Evolutionary conservation across 2,329 filamentous ascomycete species (phyloP).

Genomic region (Zymoseptoria crescenta): DNA sequence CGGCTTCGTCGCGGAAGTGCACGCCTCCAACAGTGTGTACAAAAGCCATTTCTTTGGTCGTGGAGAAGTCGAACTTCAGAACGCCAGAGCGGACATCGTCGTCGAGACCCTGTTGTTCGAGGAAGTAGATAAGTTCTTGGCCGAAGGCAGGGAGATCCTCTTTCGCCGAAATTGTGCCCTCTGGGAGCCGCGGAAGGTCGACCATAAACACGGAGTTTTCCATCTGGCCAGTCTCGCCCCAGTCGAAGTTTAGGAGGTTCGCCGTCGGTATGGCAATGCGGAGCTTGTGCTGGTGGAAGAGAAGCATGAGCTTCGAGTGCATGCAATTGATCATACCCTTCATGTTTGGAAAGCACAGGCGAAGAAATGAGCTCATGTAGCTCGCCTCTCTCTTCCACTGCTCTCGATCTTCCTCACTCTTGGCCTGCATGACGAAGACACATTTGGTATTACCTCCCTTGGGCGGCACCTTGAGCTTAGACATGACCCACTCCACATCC

Average conservation of each 20-base stretch:
- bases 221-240: slow-evolving; percentile 77
- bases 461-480: slow-evolving; percentile 50
- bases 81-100: slow-evolving; percentile 60
- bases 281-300: slow-evolving; percentile 68
- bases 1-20: slow-evolving; percentile 31
- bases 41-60: slow-evolving; percentile 66
- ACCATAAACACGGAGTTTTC: slow-evolving; percentile 92
- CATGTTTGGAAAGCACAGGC: slow-evolving; percentile 76
- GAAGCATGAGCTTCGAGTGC: slow-evolving; percentile 89
- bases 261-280: slow-evolving; percentile 80
- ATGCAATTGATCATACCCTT: slow-evolving; percentile 61
- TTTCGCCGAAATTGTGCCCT: slow-evolving; percentile 20
- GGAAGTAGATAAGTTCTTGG: slow-evolving; percentile 62
- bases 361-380: slow-evolving; percentile 39
- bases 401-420: slow-evolving; percentile 35
- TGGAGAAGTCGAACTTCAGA: slow-evolving; percentile 70
- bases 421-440: slow-evolving; percentile 53
- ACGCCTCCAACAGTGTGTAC: slow-evolving; percentile 62
- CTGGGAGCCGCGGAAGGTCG: slow-evolving; percentile 61
- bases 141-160: slow-evolving; percentile 46
- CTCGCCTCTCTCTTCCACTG: slow-evolving; percentile 25
- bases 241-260: slow-evolving; percentile 79
- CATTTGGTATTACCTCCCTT: slow-evolving; percentile 47
- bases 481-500: slow-evolving; percentile 70
- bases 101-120: slow-evolving; percentile 58